Base-by-base conservation (phyloP, 2,329 filamentous ascomycete species). In the Aspergillus vadensis region DNA sequence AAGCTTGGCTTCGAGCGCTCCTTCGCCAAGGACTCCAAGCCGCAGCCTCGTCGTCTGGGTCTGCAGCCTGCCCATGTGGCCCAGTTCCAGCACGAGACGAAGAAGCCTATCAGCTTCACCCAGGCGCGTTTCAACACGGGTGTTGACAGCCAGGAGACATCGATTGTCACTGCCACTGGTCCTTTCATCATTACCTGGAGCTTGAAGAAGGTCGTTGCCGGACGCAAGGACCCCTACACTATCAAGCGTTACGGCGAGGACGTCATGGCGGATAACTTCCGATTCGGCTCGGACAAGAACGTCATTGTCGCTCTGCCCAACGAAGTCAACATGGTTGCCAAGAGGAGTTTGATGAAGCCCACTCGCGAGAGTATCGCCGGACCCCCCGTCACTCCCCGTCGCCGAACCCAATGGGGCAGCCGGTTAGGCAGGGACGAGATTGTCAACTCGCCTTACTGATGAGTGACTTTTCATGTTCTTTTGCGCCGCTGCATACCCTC, bases 211-310 rank as follows among this genome's bases (percentile, higher is more conserved):
- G 85, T 98, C 0, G 77, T 97, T 14, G 84, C 83, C 21, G 91
- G 91, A 55, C 85, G 85, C 65, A 95, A 93, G 77, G 90, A 95
- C 61, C 90, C 94, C 0, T 99, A 99, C 80, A 91, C 88, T 68
- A 98, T 99, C 83, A 97, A 98, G 83, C 89, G 95, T 15, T 99
- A 99, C 74, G 85, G 87, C 0, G 95, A 99, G 71, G 90, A 96
- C 65, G 92, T 99, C 73, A 97, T 96, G 83, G 95, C 95, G 4
- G 95, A 99, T 76, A 96, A 99, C 76, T 99, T 99, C 87, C 92
- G 95, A 71, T 99, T 92, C 72, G 94, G 94, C 50, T 93, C 89
- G 5, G 95, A 99, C 77, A 96, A 97, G 85, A 97, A 97, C 71
- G 92, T 99, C 70, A 97, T 99, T 71, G 94, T 99, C 38, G 95